A percentile compares a stretch with the other conserved stretches of the same genome.
Evolutionary conservation across 768 basidiomycete genomes (phyloP).

Genomic region (Boletus rex-veris): DNA sequence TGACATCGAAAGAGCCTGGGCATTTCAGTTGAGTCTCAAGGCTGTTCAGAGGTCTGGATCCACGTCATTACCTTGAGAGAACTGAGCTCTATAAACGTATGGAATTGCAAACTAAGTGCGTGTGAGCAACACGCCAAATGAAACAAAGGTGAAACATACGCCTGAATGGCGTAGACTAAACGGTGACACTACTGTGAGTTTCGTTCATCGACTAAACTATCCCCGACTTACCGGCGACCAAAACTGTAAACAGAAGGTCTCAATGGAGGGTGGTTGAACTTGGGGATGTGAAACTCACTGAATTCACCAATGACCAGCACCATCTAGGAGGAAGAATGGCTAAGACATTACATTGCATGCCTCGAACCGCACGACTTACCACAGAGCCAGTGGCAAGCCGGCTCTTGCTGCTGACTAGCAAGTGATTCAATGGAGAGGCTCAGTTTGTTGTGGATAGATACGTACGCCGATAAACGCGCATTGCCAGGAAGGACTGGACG

Average conservation of each 20-base stretch:
- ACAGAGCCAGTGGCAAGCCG: constrained; percentile 40
- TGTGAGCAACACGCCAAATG: not conserved
- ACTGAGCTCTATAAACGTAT: constrained; percentile 46
- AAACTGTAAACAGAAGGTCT: constrained; percentile 21
- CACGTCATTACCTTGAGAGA: constrained; percentile 39
- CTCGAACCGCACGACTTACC: constrained; percentile 13
- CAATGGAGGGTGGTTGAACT: not conserved
- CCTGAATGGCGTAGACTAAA: constrained; percentile 36
- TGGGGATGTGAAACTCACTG: constrained; percentile 13
- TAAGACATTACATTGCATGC: not conserved
- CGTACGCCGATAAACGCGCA: constrained; percentile 51
- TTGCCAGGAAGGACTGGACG: constrained; percentile 55
- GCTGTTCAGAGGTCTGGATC: not conserved
- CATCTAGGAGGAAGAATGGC: constrained; percentile 9
- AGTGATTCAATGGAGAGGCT: not conserved
- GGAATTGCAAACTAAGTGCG: constrained; percentile 34
- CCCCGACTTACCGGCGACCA: constrained; percentile 34
- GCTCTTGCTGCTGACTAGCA: constrained; percentile 50
- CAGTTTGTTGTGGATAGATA: not conserved
- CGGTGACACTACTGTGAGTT: not conserved
- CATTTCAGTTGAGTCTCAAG: not conserved
- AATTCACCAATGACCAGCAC: constrained; percentile 44
- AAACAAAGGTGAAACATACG: constrained; percentile 29
- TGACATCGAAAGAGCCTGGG: constrained; percentile 43
- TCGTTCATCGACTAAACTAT: not conserved